Conservation (phyloP, 1,284 basidiomycete genomes). For the Fomitiporia mediterranea region DNA sequence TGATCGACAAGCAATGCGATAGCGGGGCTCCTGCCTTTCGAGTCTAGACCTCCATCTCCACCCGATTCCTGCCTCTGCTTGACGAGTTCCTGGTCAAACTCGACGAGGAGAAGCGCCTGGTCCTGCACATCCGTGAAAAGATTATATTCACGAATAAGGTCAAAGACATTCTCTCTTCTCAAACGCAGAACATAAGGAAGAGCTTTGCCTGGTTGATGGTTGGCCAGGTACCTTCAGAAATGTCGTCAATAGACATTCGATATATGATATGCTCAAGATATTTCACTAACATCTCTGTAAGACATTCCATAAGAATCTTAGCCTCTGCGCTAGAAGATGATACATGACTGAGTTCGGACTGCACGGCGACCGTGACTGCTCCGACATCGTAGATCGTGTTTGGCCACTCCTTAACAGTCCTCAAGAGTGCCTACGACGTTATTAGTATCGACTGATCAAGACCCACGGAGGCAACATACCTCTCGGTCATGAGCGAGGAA, state of each 20-base stretch:
- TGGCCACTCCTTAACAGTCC: constrained; percentile 87
- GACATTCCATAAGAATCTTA: constrained; percentile 79
- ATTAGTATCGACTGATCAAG: neutral
- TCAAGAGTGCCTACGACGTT: constrained; percentile 56
- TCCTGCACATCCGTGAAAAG: constrained; percentile 94
- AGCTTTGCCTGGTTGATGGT: constrained; percentile 91
- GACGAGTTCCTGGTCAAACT: constrained; percentile 89
- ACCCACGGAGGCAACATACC: constrained; percentile 36
- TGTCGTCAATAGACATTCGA: neutral
- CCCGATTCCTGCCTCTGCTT: constrained; percentile 47
- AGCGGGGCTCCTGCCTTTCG: constrained; percentile 53
- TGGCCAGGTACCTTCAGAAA: constrained; percentile 64
- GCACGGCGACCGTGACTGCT: constrained; percentile 84
- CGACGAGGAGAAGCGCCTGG: constrained; percentile 86
- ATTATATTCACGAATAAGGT: constrained; percentile 91
- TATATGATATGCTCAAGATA: neutral
- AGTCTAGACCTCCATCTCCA: constrained; percentile 26
- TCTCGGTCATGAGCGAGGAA: constrained; percentile 76
- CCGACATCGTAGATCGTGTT: constrained; percentile 84
- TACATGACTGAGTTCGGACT: constrained; percentile 71
- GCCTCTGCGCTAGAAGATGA: constrained; percentile 51
- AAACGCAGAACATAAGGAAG: constrained; percentile 86
- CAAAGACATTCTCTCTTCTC: constrained; percentile 86
- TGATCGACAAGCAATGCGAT: constrained; percentile 91
- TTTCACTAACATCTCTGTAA: constrained; percentile 77